A percentile compares a stretch with the other conserved stretches of the same genome.
Evolutionary conservation across 1,284 basidiomycete genomes (phyloP).

Genomic region (Tilletia indica): DNA sequence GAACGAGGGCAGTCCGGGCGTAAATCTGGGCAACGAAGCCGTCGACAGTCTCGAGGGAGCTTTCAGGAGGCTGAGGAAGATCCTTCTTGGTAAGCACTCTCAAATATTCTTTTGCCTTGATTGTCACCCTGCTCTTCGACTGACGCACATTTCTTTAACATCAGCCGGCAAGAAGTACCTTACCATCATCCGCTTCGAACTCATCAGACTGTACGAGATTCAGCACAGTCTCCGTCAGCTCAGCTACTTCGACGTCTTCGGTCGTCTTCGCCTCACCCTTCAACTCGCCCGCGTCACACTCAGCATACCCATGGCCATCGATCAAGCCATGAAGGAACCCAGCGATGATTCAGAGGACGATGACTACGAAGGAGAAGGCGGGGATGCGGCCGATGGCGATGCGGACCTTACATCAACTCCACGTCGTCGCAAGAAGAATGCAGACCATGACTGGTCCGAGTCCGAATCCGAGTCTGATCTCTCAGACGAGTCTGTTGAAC

Average conservation of each 20-base stretch:
- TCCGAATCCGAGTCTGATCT: conserved; percentile 7
- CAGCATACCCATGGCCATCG: conserved; percentile 72
- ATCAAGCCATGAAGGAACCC: conserved; percentile 63
- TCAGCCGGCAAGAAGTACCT: conserved; percentile 71
- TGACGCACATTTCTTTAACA: neutral
- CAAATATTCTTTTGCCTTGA: neutral
- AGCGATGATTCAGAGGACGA: conserved; percentile 26
- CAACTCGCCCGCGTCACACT: conserved; percentile 77
- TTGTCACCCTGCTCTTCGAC: no score
- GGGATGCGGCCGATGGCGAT: neutral
- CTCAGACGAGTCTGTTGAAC: neutral
- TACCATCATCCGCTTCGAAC: conserved; percentile 69
- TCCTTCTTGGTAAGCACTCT: conserved; percentile 45
- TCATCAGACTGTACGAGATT: conserved; percentile 72
- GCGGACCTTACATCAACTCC: neutral
- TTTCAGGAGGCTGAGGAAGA: conserved; percentile 50
- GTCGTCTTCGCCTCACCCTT: conserved; percentile 73
- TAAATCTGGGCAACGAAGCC: conserved; percentile 54
- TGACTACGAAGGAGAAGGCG: conserved; percentile 16
- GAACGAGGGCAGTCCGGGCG: conserved; percentile 52
- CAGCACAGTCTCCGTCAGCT: conserved; percentile 73
- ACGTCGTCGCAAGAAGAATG: neutral
- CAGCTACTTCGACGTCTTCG: conserved; percentile 72
- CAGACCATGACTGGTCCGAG: neutral
- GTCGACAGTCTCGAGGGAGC: conserved; percentile 56